Conservation (phyloP, 768 basidiomycete species). For the Pisolithus albus region DNA sequence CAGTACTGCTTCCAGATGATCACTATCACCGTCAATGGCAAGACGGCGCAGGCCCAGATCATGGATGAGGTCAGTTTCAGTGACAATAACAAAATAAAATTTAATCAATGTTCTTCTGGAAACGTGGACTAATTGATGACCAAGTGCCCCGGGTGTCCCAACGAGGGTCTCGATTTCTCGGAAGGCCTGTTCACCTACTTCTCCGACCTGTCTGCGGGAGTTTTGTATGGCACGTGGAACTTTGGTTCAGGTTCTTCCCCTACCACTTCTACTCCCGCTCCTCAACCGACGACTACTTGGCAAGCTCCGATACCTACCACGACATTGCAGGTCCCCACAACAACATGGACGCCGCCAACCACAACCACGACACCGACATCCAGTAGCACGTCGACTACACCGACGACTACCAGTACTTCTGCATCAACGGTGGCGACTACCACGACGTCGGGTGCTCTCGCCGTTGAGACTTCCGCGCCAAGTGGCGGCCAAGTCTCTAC, state of each 20-base stretch:
- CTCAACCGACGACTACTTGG: slow-evolving; percentile 18
- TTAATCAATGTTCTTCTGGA: too few relatives aligned
- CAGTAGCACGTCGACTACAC: slow-evolving; percentile 8
- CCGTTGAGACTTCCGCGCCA: slow-evolving; percentile 9
- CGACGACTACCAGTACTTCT: slow-evolving; percentile 1
- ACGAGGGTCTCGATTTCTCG: slow-evolving; percentile 62
- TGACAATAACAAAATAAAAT: too few relatives aligned
- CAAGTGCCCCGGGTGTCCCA: slow-evolving; percentile 64
- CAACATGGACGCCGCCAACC: slow-evolving; percentile 7
- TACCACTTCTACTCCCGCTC: slow-evolving; percentile 14
- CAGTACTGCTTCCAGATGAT: slow-evolving; percentile 55
- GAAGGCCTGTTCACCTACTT: slow-evolving; percentile 61
- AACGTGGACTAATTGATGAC: neutral
- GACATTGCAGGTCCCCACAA: slow-evolving; percentile 9
- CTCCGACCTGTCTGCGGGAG: slow-evolving; percentile 39
- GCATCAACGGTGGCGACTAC: slow-evolving; percentile 15
- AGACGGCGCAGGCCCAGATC: slow-evolving; percentile 50
- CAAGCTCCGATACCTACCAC: slow-evolving; percentile 6
- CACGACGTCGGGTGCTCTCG: slow-evolving; percentile 10
- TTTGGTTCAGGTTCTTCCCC: slow-evolving; percentile 26
- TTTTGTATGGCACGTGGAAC: slow-evolving; percentile 55
- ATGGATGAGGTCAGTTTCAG: slow-evolving; percentile 45
- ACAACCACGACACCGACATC: slow-evolving; percentile 21
- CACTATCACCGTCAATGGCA: slow-evolving; percentile 54
- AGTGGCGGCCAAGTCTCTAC: neutral